Conservation (phyloP, 1,284 basidiomycete genomes). For the Cryptococcus sp. region DNA sequence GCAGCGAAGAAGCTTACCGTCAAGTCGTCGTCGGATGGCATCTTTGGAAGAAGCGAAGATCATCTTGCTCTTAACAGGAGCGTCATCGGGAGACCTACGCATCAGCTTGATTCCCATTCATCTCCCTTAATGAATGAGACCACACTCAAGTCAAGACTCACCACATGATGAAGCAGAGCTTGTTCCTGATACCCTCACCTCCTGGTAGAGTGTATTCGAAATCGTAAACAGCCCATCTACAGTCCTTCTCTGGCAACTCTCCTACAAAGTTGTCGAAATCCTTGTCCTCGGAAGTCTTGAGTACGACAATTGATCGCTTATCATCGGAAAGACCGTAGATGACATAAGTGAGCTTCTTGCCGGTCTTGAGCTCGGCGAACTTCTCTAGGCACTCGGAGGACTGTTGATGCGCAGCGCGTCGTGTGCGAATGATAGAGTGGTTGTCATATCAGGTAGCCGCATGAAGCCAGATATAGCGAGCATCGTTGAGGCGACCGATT, state of each 20-base stretch:
- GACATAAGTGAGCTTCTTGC: constrained; percentile 82
- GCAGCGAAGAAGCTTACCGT: constrained; percentile 21
- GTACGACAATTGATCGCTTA: constrained; percentile 70
- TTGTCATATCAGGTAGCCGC: neutral
- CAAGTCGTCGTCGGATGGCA: constrained; percentile 66
- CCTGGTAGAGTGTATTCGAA: constrained; percentile 77
- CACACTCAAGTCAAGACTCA: constrained; percentile 40
- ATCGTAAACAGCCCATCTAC: constrained; percentile 90
- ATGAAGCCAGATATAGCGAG: neutral
- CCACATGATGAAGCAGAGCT: constrained; percentile 83
- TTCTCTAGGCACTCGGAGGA: constrained; percentile 56
- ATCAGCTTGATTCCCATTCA: constrained; percentile 1
- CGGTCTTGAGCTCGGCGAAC: constrained; percentile 75
- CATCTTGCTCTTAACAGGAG: constrained; percentile 93
- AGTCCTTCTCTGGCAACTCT: constrained; percentile 70
- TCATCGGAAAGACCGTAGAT: constrained; percentile 67
- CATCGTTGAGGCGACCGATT: neutral
- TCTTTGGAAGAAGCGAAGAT: constrained; percentile 88
- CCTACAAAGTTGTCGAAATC: constrained; percentile 73
- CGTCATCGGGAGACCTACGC: constrained; percentile 77
- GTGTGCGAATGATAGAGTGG: neutral
- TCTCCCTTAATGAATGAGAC: constrained; percentile 19
- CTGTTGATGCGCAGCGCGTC: too few species aligned
- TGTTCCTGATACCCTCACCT: constrained; percentile 78
- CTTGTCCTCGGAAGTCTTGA: constrained; percentile 54